Evolutionary conservation across 352 stramenopile species (phyloP).

Genomic region (Halophytophthora batemanensis): DNA sequence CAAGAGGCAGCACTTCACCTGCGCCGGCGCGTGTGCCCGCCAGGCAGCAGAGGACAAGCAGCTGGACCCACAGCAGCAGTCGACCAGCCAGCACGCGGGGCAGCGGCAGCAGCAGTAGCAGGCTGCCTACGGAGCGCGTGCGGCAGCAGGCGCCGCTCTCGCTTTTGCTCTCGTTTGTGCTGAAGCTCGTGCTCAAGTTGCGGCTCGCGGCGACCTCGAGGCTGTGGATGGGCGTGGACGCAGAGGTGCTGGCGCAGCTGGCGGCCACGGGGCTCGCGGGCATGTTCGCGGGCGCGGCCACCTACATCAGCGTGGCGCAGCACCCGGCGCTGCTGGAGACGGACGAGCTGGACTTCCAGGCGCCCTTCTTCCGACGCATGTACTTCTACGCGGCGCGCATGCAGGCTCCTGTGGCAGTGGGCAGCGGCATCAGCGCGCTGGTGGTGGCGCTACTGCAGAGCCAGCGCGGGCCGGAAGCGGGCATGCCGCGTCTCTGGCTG

Average conservation of each 20-base stretch:
- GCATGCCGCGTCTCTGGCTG: slow-evolving; percentile 52
- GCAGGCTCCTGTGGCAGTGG: slow-evolving; percentile 53
- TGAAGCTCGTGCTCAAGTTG: no score
- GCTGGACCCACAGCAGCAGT: background rate
- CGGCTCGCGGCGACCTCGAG: background rate
- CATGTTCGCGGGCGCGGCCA: slow-evolving; percentile 64
- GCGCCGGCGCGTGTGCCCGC: no score
- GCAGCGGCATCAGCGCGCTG: slow-evolving; percentile 50
- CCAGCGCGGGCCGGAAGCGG: slow-evolving; percentile 20
- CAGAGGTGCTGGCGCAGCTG: slow-evolving; percentile 63
- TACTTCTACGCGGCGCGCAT: slow-evolving; percentile 72
- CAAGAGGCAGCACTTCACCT: no score
- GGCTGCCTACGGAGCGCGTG: no score
- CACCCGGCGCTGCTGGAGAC: slow-evolving; percentile 70
- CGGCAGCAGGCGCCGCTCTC: no score
- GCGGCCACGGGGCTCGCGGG: slow-evolving; percentile 53
- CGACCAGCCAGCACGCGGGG: background rate
- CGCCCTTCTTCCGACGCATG: slow-evolving; percentile 74
- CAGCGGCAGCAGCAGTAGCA: slow-evolving; percentile 4
- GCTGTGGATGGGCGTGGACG: slow-evolving; percentile 33
- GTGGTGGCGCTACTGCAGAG: slow-evolving; percentile 43
- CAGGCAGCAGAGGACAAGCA: no score
- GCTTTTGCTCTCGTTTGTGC: no score
- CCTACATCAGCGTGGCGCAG: slow-evolving; percentile 71
- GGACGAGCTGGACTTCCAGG: slow-evolving; percentile 49